Base-by-base conservation (phyloP, 2,329 filamentous ascomycete species). In the Epichloe scottii region DNA sequence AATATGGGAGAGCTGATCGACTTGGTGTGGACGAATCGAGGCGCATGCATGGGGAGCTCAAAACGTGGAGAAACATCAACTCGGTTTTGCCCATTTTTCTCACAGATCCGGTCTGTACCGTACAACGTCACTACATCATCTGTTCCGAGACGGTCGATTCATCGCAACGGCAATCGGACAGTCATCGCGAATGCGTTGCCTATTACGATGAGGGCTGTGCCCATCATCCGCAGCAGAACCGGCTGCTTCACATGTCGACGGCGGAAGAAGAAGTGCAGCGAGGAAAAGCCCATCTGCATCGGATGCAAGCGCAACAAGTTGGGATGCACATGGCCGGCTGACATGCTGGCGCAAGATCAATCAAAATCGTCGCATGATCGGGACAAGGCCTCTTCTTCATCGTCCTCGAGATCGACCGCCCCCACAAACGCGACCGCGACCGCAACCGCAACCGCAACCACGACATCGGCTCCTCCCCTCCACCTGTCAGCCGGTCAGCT, bases 181-280 rank as follows among this genome's bases (percentile, higher is more conserved):
- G 11, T 46, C 26, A 37, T 44, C 46, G 19, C 51, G 12, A 26
- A 46, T 44, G 48, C 41, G 14, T 14, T 19, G n/a, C 3, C 48
- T 19, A 14, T 12, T 23, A 54, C 23, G 48, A 63, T 64, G 60
- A 58, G 62, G 49, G 59, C 60, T 41, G 62, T 62, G 56, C 65
- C 65, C 53, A 66, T 67, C 53, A 66, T 68, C 51, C 59, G 65
- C 53, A 63, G 60, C 55, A 58, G 68, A 56, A 67, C 69, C 15
- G 71, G 71, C 52, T 75, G 72, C 62, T 64, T 74, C 60, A 74
- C 71, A 30, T 75, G 72, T 62, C 69, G 72, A 54, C 71, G 73
- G 38, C 68, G 74, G 53, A 78, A 78, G 62, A 76, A 77, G 56
- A 71, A 74, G 56, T 79, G 75, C 59, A 73, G 77, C 56, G 75